phyloP scores from a whole-genome alignment of 768 basidiomycete species.

The Fistulinella prunicolor region DNA sequence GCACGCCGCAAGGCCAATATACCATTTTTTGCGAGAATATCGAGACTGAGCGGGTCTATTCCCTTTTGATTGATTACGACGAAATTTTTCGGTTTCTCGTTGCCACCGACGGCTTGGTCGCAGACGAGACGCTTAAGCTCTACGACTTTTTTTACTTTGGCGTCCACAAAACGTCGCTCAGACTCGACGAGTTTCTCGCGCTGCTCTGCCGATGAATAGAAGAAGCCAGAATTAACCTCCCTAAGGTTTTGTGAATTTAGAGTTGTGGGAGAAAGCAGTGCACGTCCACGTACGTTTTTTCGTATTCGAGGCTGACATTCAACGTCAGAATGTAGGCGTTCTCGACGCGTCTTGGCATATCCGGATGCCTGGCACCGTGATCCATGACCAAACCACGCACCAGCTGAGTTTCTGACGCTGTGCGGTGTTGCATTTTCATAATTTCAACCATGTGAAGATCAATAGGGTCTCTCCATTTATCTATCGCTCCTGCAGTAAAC shows the following conservation, averaged over 20 bases:
- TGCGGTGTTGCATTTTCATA: constrained; percentile 99
- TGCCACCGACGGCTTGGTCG: constrained; percentile 83
- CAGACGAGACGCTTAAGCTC: constrained; percentile 96
- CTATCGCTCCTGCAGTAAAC: constrained; percentile 47
- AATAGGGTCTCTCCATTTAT: constrained; percentile 83
- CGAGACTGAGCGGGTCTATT: constrained; percentile 95
- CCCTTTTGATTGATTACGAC: constrained; percentile 99
- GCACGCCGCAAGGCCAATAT: constrained; percentile 93
- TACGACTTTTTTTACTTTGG: constrained; percentile 92
- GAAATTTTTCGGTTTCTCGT: constrained; percentile 81
- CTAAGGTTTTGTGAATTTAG: constrained; percentile 41
- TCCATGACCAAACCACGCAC: constrained; percentile 95
- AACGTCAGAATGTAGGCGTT: constrained; percentile 94
- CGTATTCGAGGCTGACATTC: constrained; percentile 97
- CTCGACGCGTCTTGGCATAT: constrained; percentile 98
- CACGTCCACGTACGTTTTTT: constrained; percentile 85
- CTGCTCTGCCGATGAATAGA: constrained; percentile 98
- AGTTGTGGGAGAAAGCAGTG: constrained; percentile 14
- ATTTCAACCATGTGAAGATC: constrained; percentile 99
- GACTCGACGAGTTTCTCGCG: constrained; percentile 98
- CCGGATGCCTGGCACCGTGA: constrained; percentile 96
- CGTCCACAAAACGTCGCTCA: constrained; percentile 90
- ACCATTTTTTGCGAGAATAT: constrained; percentile 94
- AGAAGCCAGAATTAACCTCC: constrained; percentile 99
- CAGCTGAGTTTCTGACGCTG: constrained; percentile 94